Base-by-base conservation (phyloP, 768 basidiomycete species). In the Amanita muscaria region DNA sequence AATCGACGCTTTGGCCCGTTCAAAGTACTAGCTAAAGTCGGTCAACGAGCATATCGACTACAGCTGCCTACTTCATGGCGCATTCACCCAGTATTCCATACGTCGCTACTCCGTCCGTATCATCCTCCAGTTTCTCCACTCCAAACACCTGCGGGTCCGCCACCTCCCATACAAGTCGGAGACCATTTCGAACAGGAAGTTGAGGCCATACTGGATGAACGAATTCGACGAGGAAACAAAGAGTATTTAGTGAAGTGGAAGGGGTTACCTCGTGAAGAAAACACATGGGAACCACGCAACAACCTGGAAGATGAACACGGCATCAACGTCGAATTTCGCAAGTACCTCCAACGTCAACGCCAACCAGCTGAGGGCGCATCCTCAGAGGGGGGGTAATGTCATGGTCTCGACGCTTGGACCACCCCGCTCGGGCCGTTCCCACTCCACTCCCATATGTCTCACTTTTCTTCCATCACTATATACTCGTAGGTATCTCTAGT, bases 161-260 rank as follows among this genome's bases (percentile, higher is more conserved):
- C 11, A 29, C 2, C n/a, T 18, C 14, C 27, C 15, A 19, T 36
- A 6, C 25, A 41, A 16, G 5, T n/a, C 8, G 25, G 19, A 19
- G 15, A 4, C 16, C 7, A 9, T 5, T 21, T 24, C 3, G 38
- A 40, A 16, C 24, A 25, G 7, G 23, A 40, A 30, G 40, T 41
- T 5, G 27, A 41, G 18, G 15, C 27, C 4, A 4, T 41, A 30
- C 1, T 41, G 6, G 27, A 41, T 30, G 29, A 18, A 27, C 3
- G 15, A 16, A 9, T 15, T 8, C 2, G 11, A 5, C 3, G 18
- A 11, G 8, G 27, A 15, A 41, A 30, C 15, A 12, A 29, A 15
- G 15, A 41, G 11, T 41, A 29, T 11, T 11, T 41, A 15, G 27
- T 41, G 19, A 41, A 41, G 18, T 41, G 40, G 40, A 41, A 41